Conservation (phyloP, 164 flowering plant species). For the Sedum album region DNA sequence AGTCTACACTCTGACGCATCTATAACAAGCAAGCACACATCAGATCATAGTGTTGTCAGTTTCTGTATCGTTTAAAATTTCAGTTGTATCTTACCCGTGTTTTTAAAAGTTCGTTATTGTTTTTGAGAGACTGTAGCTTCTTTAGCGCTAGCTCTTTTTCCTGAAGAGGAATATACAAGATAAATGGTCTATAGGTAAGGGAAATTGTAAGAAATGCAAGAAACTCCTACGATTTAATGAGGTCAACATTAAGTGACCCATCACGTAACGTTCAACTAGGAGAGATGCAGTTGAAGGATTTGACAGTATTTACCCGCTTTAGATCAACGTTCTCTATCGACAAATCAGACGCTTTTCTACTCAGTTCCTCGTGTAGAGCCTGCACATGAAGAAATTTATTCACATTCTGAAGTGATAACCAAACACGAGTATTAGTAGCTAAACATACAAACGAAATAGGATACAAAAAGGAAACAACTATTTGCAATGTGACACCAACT, state of each 20-base stretch:
- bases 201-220: neutral
- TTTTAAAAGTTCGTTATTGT: slow-evolving; percentile 45
- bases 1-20: neutral
- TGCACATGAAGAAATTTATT: slow-evolving; percentile 11
- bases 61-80: neutral
- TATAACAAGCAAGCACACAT: slow-evolving; percentile 1
- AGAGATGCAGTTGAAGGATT: neutral
- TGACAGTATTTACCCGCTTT: slow-evolving; percentile 42
- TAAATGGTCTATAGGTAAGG: neutral
- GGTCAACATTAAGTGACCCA: neutral
- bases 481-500: no score
- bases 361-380: slow-evolving; percentile 74
- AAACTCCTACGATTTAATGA: neutral
- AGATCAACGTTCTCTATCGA: slow-evolving; percentile 52
- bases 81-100: slow-evolving; percentile 35
- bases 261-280: neutral
- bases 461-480: neutral
- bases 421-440: neutral
- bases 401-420: neutral
- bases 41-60: neutral
- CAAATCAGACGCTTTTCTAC: slow-evolving; percentile 57
- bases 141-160: slow-evolving; percentile 58
- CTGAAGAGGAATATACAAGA: slow-evolving; percentile 19
- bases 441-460: neutral
- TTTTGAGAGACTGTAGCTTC: slow-evolving; percentile 46